Evolutionary conservation across 495 filamentous ascomycete genomes (phyloP), one percentile per base, ranked within the genome.

Genomic region (Penicillium simplicissimum): DNA sequence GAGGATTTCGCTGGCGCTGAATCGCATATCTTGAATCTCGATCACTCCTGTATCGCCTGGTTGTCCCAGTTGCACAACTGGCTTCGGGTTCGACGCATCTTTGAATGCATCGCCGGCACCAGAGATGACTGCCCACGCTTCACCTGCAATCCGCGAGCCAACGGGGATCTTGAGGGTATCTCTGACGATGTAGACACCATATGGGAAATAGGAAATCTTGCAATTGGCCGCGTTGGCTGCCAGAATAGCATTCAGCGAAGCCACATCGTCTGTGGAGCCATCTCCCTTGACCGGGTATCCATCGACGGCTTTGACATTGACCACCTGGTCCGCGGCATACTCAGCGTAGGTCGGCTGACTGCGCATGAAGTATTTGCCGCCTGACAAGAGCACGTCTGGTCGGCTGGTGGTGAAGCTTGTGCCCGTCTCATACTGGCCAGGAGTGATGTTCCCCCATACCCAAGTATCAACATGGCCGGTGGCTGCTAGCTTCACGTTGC

Each of bases 1-100:
- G 58, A 88, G 85, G 5, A 90, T 74, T 33, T 91, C 92, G 57
- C 84, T 43, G 25, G 81, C 77, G 23, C 80, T 76, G 53, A 85
- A 75, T 4, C 77, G 63, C 62, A 85, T 78, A 48, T 88, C 81
- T 36, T 76, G 72, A 65, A 87, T 82, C 52, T 87, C 80, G 6
- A 80, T 79, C 0, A 69, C 62, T 7, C 86, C 85, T 0, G 74
- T 69, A 17, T 86, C 79, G 8, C 78, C 79, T 0, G 68, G 52
- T 11, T 76, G 72, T 14, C 85, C 86, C 19, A 89, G 74, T 49
- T 79, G 67, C 13, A 89, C 78, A 3, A 88, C 75, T 1, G 83
- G 78, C 17, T 72, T 74, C 0, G 86, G 85, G 54, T 78, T 76
- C 7, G 57, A 56, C 5, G 68, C 66, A 60, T 87, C 74, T 13